Evolutionary conservation across 345 rosid genomes (phyloP).

Genomic region (Erysimum cheiranthoides): DNA sequence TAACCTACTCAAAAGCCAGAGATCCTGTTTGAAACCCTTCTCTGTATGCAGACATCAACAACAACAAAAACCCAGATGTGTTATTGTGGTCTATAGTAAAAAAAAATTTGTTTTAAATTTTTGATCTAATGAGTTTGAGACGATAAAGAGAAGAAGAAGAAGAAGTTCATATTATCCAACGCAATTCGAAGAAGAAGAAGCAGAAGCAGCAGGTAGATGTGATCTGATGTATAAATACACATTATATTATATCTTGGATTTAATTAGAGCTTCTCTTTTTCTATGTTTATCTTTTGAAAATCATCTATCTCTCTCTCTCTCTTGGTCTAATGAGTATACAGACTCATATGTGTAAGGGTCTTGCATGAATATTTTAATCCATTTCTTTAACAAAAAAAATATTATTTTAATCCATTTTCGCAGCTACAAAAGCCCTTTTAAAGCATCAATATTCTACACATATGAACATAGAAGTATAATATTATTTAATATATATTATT

Average conservation of each 20-base stretch:
- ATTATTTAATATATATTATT: not conserved
- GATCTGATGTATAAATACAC: conserved; percentile 40
- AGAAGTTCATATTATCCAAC: not conserved
- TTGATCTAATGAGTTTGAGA: conserved; percentile 5
- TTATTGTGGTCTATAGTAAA: conserved; percentile 8
- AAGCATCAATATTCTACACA: not conserved
- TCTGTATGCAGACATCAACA: conserved; percentile 21
- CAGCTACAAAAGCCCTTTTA: not conserved
- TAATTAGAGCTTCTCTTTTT: conserved; percentile 29
- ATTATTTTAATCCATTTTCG: conserved; percentile 30
- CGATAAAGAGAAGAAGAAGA: not conserved
- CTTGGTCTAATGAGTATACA: conserved; percentile 4
- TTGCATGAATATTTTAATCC: conserved; percentile 26
- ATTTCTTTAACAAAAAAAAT: no score
- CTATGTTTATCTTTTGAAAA: conserved; percentile 31
- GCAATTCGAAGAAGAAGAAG: not conserved
- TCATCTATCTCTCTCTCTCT: conserved; percentile 1
- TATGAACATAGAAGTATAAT: no score
- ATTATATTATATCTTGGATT: conserved; percentile 30
- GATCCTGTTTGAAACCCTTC: conserved; percentile 12
- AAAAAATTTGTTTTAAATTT: not conserved
- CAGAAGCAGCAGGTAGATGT: conserved; percentile 28
- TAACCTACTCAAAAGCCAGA: conserved; percentile 19
- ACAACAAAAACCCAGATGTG: not conserved
- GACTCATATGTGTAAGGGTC: conserved; percentile 23